phyloP scores from a whole-genome alignment of 305 asterid species.

The Ajuga reptans region DNA sequence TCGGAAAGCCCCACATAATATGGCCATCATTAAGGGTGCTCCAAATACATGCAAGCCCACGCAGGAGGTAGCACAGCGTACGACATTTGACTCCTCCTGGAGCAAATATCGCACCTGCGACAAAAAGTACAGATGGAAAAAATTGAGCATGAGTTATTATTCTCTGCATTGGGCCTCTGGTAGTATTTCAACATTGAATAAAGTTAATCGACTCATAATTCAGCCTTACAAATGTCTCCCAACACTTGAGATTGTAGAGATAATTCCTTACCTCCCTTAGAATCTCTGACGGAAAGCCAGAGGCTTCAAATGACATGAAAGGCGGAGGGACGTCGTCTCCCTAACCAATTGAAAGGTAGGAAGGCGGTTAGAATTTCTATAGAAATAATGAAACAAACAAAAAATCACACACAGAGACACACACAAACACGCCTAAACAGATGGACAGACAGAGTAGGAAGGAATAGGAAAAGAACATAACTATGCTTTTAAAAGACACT shows the following conservation, averaged over 20 bases:
- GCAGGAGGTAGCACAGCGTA: constrained; percentile 71
- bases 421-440: background rate
- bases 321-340: constrained; percentile 85
- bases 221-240: constrained; percentile 19
- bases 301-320: constrained; percentile 62
- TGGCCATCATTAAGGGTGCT: constrained; percentile 77
- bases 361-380: constrained; percentile 16
- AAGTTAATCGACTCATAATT: constrained; percentile 13
- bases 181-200: constrained; percentile 30
- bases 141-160: constrained; percentile 39
- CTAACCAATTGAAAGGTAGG: constrained; percentile 31
- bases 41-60: constrained; percentile 70
- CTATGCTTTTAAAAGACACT: background rate
- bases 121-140: constrained; percentile 54
- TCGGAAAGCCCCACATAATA: constrained; percentile 72
- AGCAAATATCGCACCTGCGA: constrained; percentile 99
- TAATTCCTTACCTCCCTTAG: constrained; percentile 66
- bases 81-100: constrained; percentile 99
- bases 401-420: background rate
- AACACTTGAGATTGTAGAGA: constrained; percentile 16
- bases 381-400: background rate
- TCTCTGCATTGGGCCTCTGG: constrained; percentile 43
- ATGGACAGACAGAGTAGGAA: background rate
- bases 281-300: constrained; percentile 75
- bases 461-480: background rate